Evolutionary conservation across 495 filamentous ascomycete species (phyloP).

Genomic region (Melanomma pulvis-pyrius): DNA sequence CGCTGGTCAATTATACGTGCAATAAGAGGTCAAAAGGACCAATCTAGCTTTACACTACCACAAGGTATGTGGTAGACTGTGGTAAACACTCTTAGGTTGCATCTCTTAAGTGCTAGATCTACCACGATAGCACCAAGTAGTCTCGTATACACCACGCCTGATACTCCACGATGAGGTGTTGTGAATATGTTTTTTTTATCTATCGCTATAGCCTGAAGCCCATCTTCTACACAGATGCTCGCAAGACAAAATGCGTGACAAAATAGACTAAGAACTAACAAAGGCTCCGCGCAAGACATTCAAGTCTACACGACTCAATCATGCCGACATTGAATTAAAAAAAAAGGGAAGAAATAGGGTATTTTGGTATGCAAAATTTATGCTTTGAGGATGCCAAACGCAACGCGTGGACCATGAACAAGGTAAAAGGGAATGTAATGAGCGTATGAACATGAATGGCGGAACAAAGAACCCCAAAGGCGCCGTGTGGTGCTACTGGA

Average conservation of each 20-base stretch:
- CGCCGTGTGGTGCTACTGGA: background rate
- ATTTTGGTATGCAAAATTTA: conserved; percentile 17
- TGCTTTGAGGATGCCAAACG: conserved; percentile 1
- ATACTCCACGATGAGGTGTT: no score
- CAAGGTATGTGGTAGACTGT: no score
- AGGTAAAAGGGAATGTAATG: conserved; percentile 4
- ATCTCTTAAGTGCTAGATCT: no score
- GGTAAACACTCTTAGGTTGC: no score
- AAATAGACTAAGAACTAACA: background rate
- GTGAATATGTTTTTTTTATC: background rate
- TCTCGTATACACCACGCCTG: no score
- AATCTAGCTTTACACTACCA: no score
- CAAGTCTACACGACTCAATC: conserved; percentile 14
- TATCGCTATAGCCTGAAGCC: background rate
- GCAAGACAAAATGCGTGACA: background rate
- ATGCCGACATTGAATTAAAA: conserved; percentile 1
- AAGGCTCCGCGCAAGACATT: background rate
- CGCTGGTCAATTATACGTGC: no score
- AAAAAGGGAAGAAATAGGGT: conserved; percentile 12
- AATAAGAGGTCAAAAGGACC: no score
- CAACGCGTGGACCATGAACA: background rate
- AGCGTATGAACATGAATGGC: conserved; percentile 13
- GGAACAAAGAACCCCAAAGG: background rate
- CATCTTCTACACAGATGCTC: background rate
- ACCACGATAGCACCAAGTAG: no score